phyloP scores from a whole-genome alignment of 345 rosid genomes.

The Eucalyptus camaldulensis region DNA sequence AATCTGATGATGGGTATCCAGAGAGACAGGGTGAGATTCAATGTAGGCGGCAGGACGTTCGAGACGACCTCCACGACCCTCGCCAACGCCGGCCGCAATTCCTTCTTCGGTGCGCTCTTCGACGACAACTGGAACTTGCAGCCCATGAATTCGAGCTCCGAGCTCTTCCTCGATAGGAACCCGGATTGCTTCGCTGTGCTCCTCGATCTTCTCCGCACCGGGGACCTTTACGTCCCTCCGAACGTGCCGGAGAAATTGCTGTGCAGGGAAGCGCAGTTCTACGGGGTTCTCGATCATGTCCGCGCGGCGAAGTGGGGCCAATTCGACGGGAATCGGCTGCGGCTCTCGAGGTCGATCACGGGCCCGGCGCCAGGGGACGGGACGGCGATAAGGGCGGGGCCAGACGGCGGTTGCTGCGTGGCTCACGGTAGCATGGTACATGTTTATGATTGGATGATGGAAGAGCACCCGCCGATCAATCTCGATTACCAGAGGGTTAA shows the following conservation, averaged over 20 bases:
- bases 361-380: slow-evolving; percentile 98
- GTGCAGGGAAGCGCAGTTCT: slow-evolving; percentile 71
- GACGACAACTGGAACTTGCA: slow-evolving; percentile 67
- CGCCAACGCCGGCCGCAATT: slow-evolving; percentile 85
- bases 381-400: slow-evolving; percentile 87
- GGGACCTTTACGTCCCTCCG: slow-evolving; percentile 69
- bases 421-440: slow-evolving; percentile 92
- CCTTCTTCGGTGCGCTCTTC: slow-evolving; percentile 79
- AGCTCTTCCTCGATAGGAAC: slow-evolving; percentile 70
- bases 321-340: slow-evolving; percentile 76
- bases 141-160: slow-evolving; percentile 2
- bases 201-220: slow-evolving; percentile 97
- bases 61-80: slow-evolving; percentile 91
- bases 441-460: slow-evolving; percentile 84
- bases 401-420: slow-evolving; percentile 90
- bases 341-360: slow-evolving; percentile 31
- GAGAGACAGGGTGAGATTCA: slow-evolving; percentile 67
- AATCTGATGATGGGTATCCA: slow-evolving; percentile 42
- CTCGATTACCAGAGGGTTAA: slow-evolving; percentile 88
- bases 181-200: slow-evolving; percentile 85
- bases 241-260: slow-evolving; percentile 61
- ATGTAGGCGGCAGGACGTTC: slow-evolving; percentile 85
- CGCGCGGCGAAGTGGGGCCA: slow-evolving; percentile 74
- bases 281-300: slow-evolving; percentile 71
- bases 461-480: slow-evolving; percentile 66